A percentile compares a stretch with the other conserved stretches of the same genome.
Conservation (phyloP, 768 basidiomycete species). For the Agaricus subrufescens region DNA sequence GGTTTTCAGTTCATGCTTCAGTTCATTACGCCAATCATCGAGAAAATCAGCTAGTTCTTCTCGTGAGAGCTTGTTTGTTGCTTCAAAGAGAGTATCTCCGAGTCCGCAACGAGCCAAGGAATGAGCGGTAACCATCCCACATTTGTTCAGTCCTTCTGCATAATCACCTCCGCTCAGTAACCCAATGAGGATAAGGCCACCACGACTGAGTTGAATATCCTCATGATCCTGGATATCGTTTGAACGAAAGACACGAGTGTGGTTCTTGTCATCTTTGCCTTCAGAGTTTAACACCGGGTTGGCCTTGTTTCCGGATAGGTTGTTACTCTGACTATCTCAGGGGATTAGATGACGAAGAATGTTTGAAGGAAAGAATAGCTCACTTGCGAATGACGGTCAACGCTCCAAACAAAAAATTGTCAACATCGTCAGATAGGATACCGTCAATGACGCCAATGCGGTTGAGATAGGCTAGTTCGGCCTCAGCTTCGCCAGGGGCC, state of each 20-base stretch:
- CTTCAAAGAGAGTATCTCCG: constrained; percentile 62
- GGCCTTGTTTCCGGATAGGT: constrained; percentile 64
- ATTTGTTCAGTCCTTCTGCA: constrained; percentile 60
- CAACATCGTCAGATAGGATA: constrained; percentile 89
- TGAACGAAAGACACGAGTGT: constrained; percentile 43
- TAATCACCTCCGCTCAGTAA: constrained; percentile 92
- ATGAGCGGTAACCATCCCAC: constrained; percentile 67
- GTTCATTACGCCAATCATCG: constrained; percentile 53
- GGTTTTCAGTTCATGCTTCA: constrained; percentile 62
- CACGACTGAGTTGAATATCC: constrained; percentile 48
- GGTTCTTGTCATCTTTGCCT: constrained; percentile 73
- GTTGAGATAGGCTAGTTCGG: constrained; percentile 86
- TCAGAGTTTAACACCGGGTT: constrained; percentile 59
- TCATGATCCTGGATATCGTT: constrained; percentile 36
- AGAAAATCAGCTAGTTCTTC: constrained; percentile 50
- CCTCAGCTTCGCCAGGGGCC: constrained; percentile 95
- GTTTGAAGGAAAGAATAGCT: constrained; percentile 16
- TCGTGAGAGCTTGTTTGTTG: constrained; percentile 45
- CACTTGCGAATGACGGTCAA: constrained; percentile 82
- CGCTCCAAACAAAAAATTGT: constrained; percentile 89
- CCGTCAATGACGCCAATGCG: constrained; percentile 80
- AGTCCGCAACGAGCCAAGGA: constrained; percentile 81
- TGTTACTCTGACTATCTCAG: constrained; percentile 55
- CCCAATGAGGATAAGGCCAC: constrained; percentile 79
- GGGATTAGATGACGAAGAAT: background rate